Conservation (phyloP, 2,329 filamentous ascomycete species). For the Aspergillus alliaceus region DNA sequence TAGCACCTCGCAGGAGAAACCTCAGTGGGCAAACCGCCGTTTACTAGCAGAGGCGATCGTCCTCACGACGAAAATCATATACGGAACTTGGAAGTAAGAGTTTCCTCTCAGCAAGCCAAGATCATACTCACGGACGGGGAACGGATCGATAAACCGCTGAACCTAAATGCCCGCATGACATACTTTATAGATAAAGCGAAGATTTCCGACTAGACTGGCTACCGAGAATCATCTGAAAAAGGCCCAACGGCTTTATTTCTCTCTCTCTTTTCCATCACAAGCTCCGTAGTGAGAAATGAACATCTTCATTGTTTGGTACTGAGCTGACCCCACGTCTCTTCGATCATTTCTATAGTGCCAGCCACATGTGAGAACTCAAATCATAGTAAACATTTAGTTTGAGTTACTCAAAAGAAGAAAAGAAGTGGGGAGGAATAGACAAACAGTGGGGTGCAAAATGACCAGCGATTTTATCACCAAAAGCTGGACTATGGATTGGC, state of each 20-base stretch:
- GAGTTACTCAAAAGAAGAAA: not conserved
- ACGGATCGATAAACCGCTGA: constrained; percentile 36
- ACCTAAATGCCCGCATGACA: constrained; percentile 36
- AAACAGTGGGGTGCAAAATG: no score
- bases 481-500: constrained; percentile 1
- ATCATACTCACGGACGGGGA: constrained; percentile 25
- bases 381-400: not conserved
- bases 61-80: constrained; percentile 5
- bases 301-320: constrained; percentile 4
- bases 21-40: constrained; percentile 7
- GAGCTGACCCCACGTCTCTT: constrained; percentile 1
- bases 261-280: not conserved
- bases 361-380: constrained; percentile 9
- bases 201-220: constrained; percentile 11
- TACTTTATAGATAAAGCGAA: constrained; percentile 20
- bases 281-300: not conserved
- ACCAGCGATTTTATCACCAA: not conserved
- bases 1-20: constrained; percentile 4
- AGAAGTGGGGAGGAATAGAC: not conserved
- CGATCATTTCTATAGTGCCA: not conserved
- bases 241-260: constrained; percentile 17
- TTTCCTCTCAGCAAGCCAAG: constrained; percentile 9
- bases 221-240: constrained; percentile 9
- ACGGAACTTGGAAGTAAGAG: not conserved
- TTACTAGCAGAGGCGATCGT: constrained; percentile 1